A percentile compares a stretch with the other conserved stretches of the same genome.
These are phyloP conservation scores for Gilbertella persicaria DNA, from an alignment of 371 early-diverging fungal genomes.

Conservation along the genomic window DNA sequence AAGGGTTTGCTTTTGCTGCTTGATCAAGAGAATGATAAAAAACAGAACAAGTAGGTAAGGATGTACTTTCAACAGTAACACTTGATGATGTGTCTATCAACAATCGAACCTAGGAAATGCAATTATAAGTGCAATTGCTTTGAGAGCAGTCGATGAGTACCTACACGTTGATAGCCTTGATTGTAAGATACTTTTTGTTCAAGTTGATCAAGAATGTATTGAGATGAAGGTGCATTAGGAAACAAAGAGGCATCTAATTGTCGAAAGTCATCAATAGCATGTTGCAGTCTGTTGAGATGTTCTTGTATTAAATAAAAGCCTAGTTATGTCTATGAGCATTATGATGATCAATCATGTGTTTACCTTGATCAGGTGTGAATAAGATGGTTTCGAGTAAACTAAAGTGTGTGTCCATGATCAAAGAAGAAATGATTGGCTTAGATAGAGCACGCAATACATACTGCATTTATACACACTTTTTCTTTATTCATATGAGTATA, in stretches of 20 bases:
- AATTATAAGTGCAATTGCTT: neutral
- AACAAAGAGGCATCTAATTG: constrained; percentile 19
- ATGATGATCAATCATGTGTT: neutral
- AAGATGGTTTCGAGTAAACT: constrained; percentile 59
- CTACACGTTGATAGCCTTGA: constrained; percentile 40
- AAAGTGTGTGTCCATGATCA: constrained; percentile 13
- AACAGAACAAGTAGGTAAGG: constrained; percentile 16
- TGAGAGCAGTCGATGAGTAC: neutral
- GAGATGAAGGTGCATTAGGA: constrained; percentile 28
- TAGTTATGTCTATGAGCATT: neutral
- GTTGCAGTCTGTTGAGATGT: constrained; percentile 2
- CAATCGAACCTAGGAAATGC: constrained; percentile 44
- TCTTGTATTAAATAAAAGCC: constrained; percentile 19
- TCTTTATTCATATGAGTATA: neutral
- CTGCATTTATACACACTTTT: neutral
- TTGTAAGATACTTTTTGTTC: constrained; percentile 28
- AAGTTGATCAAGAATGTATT: constrained; percentile 32
- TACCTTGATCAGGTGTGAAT: constrained; percentile 50
- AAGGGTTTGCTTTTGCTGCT: constrained; percentile 8
- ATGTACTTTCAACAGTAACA: constrained; percentile 44
- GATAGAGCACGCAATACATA: neutral
- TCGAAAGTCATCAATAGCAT: constrained; percentile 12
- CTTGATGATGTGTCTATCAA: constrained; percentile 39
- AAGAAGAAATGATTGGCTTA: neutral
- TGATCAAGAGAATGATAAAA: constrained; percentile 12